phyloP scores from a whole-genome alignment of 176 grass and related monocot genomes.

The Oryza longistaminata region DNA sequence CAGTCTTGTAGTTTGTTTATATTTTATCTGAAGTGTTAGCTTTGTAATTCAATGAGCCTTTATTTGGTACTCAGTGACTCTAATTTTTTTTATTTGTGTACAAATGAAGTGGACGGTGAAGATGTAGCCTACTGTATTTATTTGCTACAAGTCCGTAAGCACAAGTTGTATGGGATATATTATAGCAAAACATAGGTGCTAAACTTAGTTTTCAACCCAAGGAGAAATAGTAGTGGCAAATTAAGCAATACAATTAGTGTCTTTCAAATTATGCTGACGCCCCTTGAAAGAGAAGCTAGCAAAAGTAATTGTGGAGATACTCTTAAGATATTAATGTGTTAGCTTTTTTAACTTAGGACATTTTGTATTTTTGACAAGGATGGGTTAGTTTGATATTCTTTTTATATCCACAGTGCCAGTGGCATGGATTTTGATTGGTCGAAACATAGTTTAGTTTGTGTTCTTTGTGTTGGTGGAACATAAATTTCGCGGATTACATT shows the following conservation, averaged over 20 bases:
- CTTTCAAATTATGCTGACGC: not conserved
- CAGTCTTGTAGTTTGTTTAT: not conserved
- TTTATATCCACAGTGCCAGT: not conserved
- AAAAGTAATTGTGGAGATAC: not conserved
- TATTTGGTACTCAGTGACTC: not conserved
- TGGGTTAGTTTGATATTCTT: conserved; percentile 15
- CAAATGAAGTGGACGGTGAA: not conserved
- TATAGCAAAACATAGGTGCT: not conserved
- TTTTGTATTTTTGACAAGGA: not conserved
- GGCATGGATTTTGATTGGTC: conserved; percentile 8
- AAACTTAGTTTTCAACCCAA: conserved; percentile 9
- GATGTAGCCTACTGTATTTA: not conserved
- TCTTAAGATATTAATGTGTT: not conserved
- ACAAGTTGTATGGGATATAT: conserved; percentile 12
- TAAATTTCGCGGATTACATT: not conserved
- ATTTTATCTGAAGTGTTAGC: conserved; percentile 4
- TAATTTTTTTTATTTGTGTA: not conserved
- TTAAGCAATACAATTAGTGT: not conserved
- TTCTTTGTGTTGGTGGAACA: conserved; percentile 1
- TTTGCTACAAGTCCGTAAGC: not conserved
- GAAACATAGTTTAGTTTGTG: not conserved
- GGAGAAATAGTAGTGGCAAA: not conserved
- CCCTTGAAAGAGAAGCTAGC: not conserved
- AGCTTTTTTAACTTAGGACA: conserved; percentile 2
- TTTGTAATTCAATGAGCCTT: not conserved